Evolutionary conservation across 2,329 filamentous ascomycete genomes (phyloP), one percentile per base, ranked within the genome.

Genomic region (Orbilia quercus): DNA sequence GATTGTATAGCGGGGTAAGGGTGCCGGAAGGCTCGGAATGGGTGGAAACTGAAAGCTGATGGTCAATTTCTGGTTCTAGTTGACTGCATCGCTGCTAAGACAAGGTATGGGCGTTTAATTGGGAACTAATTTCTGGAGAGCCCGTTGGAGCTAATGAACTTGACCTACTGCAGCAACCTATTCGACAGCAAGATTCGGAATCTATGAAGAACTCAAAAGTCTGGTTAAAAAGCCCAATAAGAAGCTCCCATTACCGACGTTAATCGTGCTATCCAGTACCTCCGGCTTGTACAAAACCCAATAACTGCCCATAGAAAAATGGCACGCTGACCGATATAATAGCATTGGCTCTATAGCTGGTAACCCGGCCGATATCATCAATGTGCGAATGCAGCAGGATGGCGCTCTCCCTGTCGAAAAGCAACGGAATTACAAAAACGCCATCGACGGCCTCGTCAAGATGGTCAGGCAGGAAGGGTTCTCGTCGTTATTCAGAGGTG

Each of bases 321-420:
- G 14, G 38, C 20, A 18, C 28, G 31, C 12, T 47, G 34, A 18
- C n/a, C 25, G 6, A 31, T 22, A 3, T 23, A n/a, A 16, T 36
- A 76, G 75, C 79, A 82, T 96, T 1, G 95, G 95, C 75, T 95
- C 95, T 54, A 83, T 98, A 50, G 91, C 90, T 4, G 95, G 95
- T 76, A 99, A 98, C 82, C 92, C 93, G 1, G 94, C 93, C 76
- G 95, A 99, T 80, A 92, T 99, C 34, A 85, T 97, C 79, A 99
- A 99, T 82, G 95, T 99, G 54, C 91, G 95, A 76, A 99, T 99
- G 95, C 95, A 99, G 82, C 91, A 96, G 82, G 95, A 90, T 78
- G 74, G 74, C 44, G 75, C 77, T 1, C 65, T 76, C n/a, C 69
- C 76, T 11, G 62, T 63, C 3, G 65, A 85, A 3, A 84, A 96